Conservation (phyloP, 805 yeast species). For the Hanseniaspora clermontiae region DNA sequence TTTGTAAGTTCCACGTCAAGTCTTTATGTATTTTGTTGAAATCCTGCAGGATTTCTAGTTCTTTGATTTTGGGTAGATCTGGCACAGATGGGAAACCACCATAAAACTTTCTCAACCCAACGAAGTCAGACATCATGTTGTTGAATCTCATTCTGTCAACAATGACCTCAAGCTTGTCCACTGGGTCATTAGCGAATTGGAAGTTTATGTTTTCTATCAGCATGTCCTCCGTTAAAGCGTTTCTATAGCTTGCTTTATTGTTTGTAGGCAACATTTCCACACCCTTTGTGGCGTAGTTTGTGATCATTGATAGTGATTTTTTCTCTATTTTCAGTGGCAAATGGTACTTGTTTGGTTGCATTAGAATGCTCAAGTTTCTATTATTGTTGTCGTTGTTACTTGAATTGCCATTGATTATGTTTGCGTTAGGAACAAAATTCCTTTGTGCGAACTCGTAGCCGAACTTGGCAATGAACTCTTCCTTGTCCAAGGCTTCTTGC, state of each 20-base stretch:
- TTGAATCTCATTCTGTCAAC: constrained; percentile 53
- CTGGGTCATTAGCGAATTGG: constrained; percentile 32
- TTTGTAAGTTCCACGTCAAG: constrained; percentile 8
- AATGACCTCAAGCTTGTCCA: constrained; percentile 38
- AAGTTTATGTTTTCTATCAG: constrained; percentile 35
- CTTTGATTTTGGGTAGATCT: constrained; percentile 46
- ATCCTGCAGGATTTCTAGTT: constrained; percentile 66
- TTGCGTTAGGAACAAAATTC: constrained; percentile 7
- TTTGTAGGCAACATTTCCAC: constrained; percentile 4
- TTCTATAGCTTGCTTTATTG: constrained; percentile 5
- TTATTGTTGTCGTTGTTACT: constrained; percentile 8
- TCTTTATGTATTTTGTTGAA: constrained; percentile 26
- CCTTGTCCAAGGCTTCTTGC: not conserved
- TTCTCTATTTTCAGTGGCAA: constrained; percentile 27
- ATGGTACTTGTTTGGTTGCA: constrained; percentile 39
- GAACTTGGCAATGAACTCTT: constrained; percentile 6
- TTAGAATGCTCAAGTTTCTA: constrained; percentile 17
- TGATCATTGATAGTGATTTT: constrained; percentile 27
- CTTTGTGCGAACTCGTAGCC: constrained; percentile 8
- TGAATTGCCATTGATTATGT: constrained; percentile 9
- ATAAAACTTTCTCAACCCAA: constrained; percentile 51
- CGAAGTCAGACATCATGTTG: constrained; percentile 55
- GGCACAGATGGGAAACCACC: constrained; percentile 76
- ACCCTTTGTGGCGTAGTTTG: constrained; percentile 28
- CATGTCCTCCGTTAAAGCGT: constrained; percentile 22